These are phyloP conservation scores for Pleoardoris graminearum DNA, from an alignment of 2,329 filamentous ascomycete species.

Conservation along the genomic window DNA sequence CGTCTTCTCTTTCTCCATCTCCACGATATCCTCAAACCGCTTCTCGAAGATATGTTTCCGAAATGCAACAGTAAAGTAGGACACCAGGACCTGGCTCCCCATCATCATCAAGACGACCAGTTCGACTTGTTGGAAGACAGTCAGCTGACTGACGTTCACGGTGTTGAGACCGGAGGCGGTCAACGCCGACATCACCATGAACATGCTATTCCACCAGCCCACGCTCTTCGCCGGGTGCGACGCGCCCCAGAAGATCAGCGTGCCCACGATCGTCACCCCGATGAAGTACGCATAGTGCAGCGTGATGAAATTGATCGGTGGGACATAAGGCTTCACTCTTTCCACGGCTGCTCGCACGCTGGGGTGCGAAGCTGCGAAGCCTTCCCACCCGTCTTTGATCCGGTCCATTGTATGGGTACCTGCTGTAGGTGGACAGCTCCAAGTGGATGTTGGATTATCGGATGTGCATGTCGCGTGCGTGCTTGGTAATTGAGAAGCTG, in stretches of 20 bases:
- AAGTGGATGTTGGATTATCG: background rate
- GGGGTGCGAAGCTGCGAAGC: conserved; percentile 5
- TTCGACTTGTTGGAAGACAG: conserved; percentile 23
- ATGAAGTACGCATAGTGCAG: conserved; percentile 29
- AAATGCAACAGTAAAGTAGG: conserved; percentile 26
- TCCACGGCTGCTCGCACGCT: background rate
- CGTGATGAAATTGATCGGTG: conserved; percentile 29
- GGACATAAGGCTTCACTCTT: conserved; percentile 19
- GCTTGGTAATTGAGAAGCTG: background rate
- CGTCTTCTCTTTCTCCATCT: conserved; percentile 23
- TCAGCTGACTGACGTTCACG: conserved; percentile 28
- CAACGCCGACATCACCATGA: conserved; percentile 22
- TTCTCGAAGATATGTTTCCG: conserved; percentile 30
- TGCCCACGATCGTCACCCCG: conserved; percentile 17
- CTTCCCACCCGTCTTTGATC: conserved; percentile 3
- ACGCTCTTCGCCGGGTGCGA: conserved; percentile 25
- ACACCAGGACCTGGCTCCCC: conserved; percentile 25
- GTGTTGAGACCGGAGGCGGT: conserved; percentile 24
- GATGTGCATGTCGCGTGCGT: conserved; percentile 2
- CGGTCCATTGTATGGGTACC: background rate
- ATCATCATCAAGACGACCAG: conserved; percentile 27
- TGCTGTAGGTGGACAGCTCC: background rate
- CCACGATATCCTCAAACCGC: conserved; percentile 27
- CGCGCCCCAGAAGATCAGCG: conserved; percentile 27
- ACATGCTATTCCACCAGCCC: conserved; percentile 28